Evolutionary conservation across 2,329 filamentous ascomycete genomes (phyloP), one percentile per base, ranked within the genome.

Genomic region (Neodidymelliopsis sp.): DNA sequence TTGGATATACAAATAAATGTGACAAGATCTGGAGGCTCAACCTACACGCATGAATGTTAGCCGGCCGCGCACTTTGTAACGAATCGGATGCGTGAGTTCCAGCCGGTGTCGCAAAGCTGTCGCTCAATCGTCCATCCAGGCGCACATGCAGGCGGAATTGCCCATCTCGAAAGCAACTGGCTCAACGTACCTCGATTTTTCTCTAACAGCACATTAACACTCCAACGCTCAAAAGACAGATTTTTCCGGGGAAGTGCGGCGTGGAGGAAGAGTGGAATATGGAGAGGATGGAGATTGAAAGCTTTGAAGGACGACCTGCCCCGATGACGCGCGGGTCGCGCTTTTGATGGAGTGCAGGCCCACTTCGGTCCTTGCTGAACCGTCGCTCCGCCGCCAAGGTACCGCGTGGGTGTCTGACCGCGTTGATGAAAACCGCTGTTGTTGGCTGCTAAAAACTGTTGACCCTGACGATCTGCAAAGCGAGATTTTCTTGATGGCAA

Each of bases 161-260:
- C 9, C n/a, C 46, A 38, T 22, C 39, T 2, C 5, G 10, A 7
- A n/a, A 16, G 24, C 23, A 30, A 16, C 1, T 1, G 1, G 6
- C 6, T 6, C 13, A 23, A 50, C 47, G 11, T 39, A 50, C 47
- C 47, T 50, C 29, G 18, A 10, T 16, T 27, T 36, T 40, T 36
- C 30, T 45, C 47, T 37, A 36, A 16, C 35, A 50, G 19, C 29
- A 50, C 47, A 40, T 22, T 22, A 34, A 41, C 40, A 27, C 35
- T 20, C 29, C 40, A 36, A 25, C 36, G 12, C 40, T 27, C 24
- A 30, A 40, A 37, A 37, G 28, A 20, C 22, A 42, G 46, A 52
- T 37, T 52, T 52, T 52, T 52, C 49, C 49, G 49, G 49, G 42
- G 42, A 41, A 46, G 15, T 23, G 37, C 28, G 37, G 42, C 49